These are phyloP conservation scores for Galeopsis tetrahit DNA, from an alignment of 257 asterid species.

Conservation along the genomic window DNA sequence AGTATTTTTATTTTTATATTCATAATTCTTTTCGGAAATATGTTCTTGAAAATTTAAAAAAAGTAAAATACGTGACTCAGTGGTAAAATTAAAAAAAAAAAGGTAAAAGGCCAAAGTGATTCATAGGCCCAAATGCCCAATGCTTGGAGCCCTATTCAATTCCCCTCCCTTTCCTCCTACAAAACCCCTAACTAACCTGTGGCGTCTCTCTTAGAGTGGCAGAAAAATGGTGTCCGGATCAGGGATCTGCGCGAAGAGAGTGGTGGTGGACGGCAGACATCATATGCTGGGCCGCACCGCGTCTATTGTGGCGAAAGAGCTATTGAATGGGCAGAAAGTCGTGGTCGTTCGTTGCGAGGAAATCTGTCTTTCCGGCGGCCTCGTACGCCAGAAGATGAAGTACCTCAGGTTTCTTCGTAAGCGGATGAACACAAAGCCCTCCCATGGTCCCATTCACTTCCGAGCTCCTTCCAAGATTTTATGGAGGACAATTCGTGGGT, in stretches of 20 bases:
- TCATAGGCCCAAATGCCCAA: too few species aligned
- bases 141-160: too few species aligned
- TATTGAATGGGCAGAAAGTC: constrained; percentile 54
- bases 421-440: constrained; percentile 59
- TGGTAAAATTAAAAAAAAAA: too few species aligned
- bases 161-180: too few species aligned
- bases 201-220: not conserved
- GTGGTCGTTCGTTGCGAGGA: constrained; percentile 54
- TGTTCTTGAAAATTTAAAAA: too few species aligned
- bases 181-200: too few species aligned
- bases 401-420: constrained; percentile 52
- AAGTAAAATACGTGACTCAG: too few species aligned
- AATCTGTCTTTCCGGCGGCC: constrained; percentile 58
- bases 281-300: constrained; percentile 59
- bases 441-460: constrained; percentile 59
- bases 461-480: constrained; percentile 61
- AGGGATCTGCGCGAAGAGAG: constrained; percentile 55
- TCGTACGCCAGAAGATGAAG: constrained; percentile 61
- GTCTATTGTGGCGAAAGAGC: constrained; percentile 53
- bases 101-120: too few species aligned
- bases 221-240: constrained; percentile 54
- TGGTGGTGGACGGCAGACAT: constrained; percentile 52
- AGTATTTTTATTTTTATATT: too few species aligned
- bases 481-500: constrained; percentile 65
- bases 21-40: too few species aligned